Conservation (phyloP, 306 rosid genomes). For the Castanea crenata region DNA sequence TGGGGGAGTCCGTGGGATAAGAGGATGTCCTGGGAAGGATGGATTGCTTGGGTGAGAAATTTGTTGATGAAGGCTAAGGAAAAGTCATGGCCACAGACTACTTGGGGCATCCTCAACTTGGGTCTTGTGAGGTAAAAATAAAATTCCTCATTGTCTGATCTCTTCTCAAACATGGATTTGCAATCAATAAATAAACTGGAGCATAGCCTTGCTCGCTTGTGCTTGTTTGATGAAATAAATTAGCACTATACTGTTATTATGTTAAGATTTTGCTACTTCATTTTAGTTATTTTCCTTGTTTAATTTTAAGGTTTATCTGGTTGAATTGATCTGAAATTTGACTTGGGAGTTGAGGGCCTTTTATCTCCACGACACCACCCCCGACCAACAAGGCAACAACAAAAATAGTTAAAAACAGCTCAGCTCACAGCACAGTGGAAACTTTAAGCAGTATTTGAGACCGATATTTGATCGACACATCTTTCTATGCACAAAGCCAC, state of each 20-base stretch:
- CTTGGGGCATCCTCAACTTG: slow-evolving; percentile 82
- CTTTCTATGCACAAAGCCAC: too few relatives aligned
- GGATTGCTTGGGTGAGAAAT: slow-evolving; percentile 88
- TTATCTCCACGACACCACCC: too few relatives aligned
- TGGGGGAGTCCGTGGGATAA: slow-evolving; percentile 95
- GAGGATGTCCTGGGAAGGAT: slow-evolving; percentile 92
- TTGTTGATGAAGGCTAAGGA: slow-evolving; percentile 71
- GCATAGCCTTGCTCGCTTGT: background rate
- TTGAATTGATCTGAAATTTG: background rate
- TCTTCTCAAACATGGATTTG: background rate
- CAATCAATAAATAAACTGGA: background rate
- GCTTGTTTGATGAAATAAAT: background rate
- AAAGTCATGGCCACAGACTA: slow-evolving; percentile 64
- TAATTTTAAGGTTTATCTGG: background rate
- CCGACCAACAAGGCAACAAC: too few relatives aligned
- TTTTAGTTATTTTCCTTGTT: background rate
- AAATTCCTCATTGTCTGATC: background rate
- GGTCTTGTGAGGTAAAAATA: slow-evolving; percentile 68
- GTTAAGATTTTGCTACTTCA: background rate
- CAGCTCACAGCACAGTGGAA: too few relatives aligned
- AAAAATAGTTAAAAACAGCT: too few relatives aligned
- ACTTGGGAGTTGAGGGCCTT: too few relatives aligned
- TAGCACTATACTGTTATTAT: too few relatives aligned
- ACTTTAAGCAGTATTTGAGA: too few relatives aligned
- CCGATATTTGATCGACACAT: too few relatives aligned